A percentile compares a stretch with the other conserved stretches of the same genome.
These are phyloP conservation scores for Noccaea bulbosa DNA, from an alignment of 345 rosid species.

Conservation along the genomic window DNA sequence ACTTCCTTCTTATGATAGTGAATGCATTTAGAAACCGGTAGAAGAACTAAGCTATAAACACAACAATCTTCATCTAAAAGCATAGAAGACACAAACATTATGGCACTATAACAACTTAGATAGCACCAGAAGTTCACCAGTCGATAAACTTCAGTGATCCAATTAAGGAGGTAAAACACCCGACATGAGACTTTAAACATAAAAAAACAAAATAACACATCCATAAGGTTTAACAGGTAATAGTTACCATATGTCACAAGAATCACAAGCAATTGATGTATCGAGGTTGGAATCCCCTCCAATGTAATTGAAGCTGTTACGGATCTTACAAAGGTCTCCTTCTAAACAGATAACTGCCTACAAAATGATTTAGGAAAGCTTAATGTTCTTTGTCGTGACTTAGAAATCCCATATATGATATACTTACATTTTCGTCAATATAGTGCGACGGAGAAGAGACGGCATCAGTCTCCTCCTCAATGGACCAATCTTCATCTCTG, in stretches of 20 bases:
- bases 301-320: slow-evolving; percentile 53
- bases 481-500: slow-evolving; percentile 91
- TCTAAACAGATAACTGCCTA: slow-evolving; percentile 99
- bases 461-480: slow-evolving; percentile 70
- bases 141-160: slow-evolving; percentile 9
- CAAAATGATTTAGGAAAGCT: slow-evolving; percentile 50
- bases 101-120: slow-evolving; percentile 23
- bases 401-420: slow-evolving; percentile 34
- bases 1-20: not conserved
- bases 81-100: slow-evolving; percentile 4
- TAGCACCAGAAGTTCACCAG: slow-evolving; percentile 23
- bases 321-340: slow-evolving; percentile 90
- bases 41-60: not conserved
- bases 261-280: slow-evolving; percentile 99
- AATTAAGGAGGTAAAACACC: not conserved
- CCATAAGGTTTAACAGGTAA: slow-evolving; percentile 28
- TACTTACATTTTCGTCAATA: slow-evolving; percentile 93
- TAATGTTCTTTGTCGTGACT: slow-evolving; percentile 37
- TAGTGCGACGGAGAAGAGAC: slow-evolving; percentile 89
- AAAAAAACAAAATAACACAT: not conserved
- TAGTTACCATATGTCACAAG: slow-evolving; percentile 89
- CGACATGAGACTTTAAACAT: slow-evolving; percentile 1
- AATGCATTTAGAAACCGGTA: slow-evolving; percentile 5
- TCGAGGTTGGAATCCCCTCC: slow-evolving; percentile 73
- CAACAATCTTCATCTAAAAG: slow-evolving; percentile 1